Base-by-base conservation (phyloP, 1,139 yeast species). In the Lodderomyces pseudojiufengensis region DNA sequence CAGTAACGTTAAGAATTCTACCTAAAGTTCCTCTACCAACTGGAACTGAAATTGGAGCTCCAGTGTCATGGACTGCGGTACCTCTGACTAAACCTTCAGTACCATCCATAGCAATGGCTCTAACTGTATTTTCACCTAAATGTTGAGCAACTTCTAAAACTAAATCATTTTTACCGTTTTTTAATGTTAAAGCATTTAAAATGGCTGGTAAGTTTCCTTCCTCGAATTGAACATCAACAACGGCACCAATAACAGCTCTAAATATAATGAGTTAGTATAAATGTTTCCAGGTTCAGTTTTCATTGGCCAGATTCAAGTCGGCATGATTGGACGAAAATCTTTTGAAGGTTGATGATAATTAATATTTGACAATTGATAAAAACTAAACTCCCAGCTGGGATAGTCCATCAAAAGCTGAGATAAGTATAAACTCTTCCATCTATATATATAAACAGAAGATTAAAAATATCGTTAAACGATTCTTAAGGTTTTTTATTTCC, bases 51-150 rank as follows among this genome's bases (percentile, higher is more conserved):
- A 92, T 92, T 71, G 98, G 98, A 51, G 96, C 79, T 70, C 98
- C 98, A 50, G 97, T 90, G 76, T 92, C 98, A 52, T 65, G 56
- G 61, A 92, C 98, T 45, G 75, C 46, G 62, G 86, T 84, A 70
- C 98, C 98, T 82, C 98, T 92, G 60, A 88, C 96, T 63, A 92
- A 84, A 87, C 98, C 98, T 72, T 92, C 97, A 58, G 98, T 92
- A 85, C 97, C 98, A 73, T 92, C 98, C 98, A 92, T 92, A 66
- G 98, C 97, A 85, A 92, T 92, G 65, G 98, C 85, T 82, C 98
- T 90, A 69, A 92, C 97, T 59, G 97, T 85, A 86, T 88, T 88
- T 78, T 92, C 98, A 79, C 98, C 98, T 73, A 92, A 81, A 73
- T 92, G 98, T 78, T 92, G 98, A 61, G 98, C 94, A 58, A 92